Evolutionary conservation across 1,284 basidiomycete species (phyloP).

Genomic region (Cutaneotrichosporon cyanovorans): DNA sequence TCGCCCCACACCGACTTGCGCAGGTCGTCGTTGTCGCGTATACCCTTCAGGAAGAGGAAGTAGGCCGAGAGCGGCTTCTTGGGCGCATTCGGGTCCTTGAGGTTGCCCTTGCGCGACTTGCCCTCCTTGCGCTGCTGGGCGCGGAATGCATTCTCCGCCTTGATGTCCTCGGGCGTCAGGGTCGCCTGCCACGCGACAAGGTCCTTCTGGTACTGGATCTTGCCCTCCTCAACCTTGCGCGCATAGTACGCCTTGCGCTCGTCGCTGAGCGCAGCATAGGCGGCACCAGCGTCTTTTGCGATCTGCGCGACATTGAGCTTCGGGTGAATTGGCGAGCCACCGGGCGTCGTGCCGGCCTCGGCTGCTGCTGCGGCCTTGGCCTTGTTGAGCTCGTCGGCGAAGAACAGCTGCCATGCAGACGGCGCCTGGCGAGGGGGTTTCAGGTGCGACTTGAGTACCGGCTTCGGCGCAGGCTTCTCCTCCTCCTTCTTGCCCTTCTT

Average conservation of each 20-base stretch:
- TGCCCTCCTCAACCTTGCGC: slow-evolving; percentile 69
- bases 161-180: slow-evolving; percentile 89
- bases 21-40: slow-evolving; percentile 61
- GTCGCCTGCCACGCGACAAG: slow-evolving; percentile 77
- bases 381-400: slow-evolving; percentile 88
- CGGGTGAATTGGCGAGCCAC: slow-evolving; percentile 45
- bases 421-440: slow-evolving; percentile 87
- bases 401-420: slow-evolving; percentile 94
- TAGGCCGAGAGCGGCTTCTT: slow-evolving; percentile 93
- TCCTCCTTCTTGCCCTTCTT: slow-evolving; percentile 29
- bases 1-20: slow-evolving; percentile 79
- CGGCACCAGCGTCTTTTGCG: slow-evolving; percentile 86
- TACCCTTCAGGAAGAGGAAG: slow-evolving; percentile 87
- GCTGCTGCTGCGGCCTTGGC: slow-evolving; percentile 59
- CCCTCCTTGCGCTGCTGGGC: slow-evolving; percentile 88
- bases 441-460: slow-evolving; percentile 51
- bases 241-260: slow-evolving; percentile 84
- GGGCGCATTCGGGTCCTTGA: slow-evolving; percentile 93
- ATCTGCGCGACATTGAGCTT: slow-evolving; percentile 94
- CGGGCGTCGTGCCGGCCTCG: slow-evolving; percentile 56
- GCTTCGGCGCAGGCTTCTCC: slow-evolving; percentile 34
- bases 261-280: slow-evolving; percentile 69
- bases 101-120: slow-evolving; percentile 85
- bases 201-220: slow-evolving; percentile 72
- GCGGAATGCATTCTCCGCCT: slow-evolving; percentile 83